A percentile compares a stretch with the other conserved stretches of the same genome.
These are phyloP conservation scores for Talaromyces pinophilus DNA, from an alignment of 2,329 filamentous ascomycete genomes.

Conservation along the genomic window DNA sequence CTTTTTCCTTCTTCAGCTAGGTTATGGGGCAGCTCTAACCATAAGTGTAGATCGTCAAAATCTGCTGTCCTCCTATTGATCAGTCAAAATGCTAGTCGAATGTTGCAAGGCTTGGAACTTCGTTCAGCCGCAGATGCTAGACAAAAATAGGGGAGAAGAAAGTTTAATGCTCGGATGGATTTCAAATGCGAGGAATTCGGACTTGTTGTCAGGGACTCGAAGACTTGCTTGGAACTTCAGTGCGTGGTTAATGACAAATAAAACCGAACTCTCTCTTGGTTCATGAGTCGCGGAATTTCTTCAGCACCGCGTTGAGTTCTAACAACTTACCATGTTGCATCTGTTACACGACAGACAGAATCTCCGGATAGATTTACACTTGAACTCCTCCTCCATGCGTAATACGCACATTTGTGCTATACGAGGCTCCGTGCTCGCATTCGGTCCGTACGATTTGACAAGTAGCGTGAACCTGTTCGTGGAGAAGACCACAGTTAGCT, in stretches of 20 bases:
- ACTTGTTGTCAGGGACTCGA: background rate
- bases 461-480: background rate
- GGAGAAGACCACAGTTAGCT: background rate
- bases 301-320: background rate
- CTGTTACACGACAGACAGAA: background rate
- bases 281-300: background rate
- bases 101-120: constrained; percentile 3
- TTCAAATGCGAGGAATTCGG: background rate
- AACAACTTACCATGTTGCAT: background rate
- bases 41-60: background rate
- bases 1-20: background rate
- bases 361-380: background rate
- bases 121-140: background rate
- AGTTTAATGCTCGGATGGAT: background rate
- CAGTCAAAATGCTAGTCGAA: background rate
- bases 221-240: background rate
- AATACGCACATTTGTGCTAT: background rate
- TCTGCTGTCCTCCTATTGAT: constrained; percentile 1
- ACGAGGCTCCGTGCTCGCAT: background rate
- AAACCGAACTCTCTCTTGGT: background rate
- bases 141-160: constrained; percentile 1
- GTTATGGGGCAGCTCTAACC: background rate
- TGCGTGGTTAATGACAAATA: background rate
- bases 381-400: background rate
- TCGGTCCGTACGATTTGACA: background rate